phyloP scores from a whole-genome alignment of 1,284 basidiomycete genomes.

The Heterobasidion occidentale region DNA sequence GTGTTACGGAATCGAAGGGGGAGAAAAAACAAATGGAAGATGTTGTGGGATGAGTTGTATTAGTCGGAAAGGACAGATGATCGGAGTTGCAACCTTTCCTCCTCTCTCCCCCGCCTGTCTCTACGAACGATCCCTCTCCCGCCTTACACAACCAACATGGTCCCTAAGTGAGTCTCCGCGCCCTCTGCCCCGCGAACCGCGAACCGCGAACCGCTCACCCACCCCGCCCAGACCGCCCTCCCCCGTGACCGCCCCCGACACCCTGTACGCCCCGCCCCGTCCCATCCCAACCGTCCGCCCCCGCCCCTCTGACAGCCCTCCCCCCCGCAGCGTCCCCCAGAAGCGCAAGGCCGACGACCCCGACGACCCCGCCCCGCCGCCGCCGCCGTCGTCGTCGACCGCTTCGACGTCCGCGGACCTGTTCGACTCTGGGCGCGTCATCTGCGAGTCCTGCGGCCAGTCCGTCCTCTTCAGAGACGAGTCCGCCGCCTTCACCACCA shows the following conservation, averaged over 20 bases:
- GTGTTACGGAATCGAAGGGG: background rate
- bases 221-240: no score
- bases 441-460: slow-evolving; percentile 53
- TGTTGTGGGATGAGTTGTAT: background rate
- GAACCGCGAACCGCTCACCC: no score
- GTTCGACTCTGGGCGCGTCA: slow-evolving; percentile 51
- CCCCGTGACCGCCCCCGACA: background rate
- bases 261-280: no score
- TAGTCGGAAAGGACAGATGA: background rate
- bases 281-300: background rate
- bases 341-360: slow-evolving; percentile 10
- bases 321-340: slow-evolving; percentile 1
- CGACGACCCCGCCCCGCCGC: slow-evolving; percentile 3
- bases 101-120: background rate
- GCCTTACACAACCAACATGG: no score
- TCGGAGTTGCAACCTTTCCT: background rate
- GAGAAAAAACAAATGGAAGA: background rate
- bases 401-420: background rate
- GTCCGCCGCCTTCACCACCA: slow-evolving; percentile 52
- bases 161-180: background rate
- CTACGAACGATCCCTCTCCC: no score
- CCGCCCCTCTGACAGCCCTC: background rate
- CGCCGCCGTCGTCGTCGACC: no score
- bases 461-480: slow-evolving; percentile 59
- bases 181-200: background rate